Evolutionary conservation across 2,329 filamentous ascomycete genomes (phyloP).

Genomic region (Microdochium nivale): DNA sequence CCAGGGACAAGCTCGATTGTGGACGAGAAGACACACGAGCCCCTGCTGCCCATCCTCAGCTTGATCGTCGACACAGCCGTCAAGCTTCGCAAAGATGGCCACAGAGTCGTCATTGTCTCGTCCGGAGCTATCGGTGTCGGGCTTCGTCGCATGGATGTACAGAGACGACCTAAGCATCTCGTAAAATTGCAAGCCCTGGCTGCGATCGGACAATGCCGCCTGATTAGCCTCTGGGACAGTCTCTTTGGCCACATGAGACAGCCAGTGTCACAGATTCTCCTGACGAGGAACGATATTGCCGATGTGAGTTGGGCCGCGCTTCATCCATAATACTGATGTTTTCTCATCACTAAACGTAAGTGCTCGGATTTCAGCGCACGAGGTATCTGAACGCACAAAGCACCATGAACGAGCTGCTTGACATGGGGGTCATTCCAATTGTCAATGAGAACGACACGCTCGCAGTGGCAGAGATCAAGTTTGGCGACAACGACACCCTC

Average conservation of each 20-base stretch:
- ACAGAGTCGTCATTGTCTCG: slow-evolving; percentile 91
- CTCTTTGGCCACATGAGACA: slow-evolving; percentile 82
- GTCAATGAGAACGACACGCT: slow-evolving; percentile 99
- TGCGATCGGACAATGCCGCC: slow-evolving; percentile 88
- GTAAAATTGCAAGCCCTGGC: slow-evolving; percentile 88
- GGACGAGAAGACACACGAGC: slow-evolving; percentile 90
- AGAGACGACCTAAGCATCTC: slow-evolving; percentile 81
- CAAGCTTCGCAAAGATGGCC: slow-evolving; percentile 79
- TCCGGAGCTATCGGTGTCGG: slow-evolving; percentile 96
- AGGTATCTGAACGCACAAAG: slow-evolving; percentile 97
- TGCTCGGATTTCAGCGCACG: slow-evolving; percentile 50
- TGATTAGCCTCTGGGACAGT: slow-evolving; percentile 94
- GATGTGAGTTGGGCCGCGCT: slow-evolving; percentile 50
- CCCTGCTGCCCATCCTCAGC: slow-evolving; percentile 80
- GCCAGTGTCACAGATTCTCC: slow-evolving; percentile 86
- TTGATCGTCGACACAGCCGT: slow-evolving; percentile 92
- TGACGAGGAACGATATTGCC: slow-evolving; percentile 93
- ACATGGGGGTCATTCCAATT: slow-evolving; percentile 95
- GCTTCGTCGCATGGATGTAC: slow-evolving; percentile 79
- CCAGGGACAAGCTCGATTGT: slow-evolving; percentile 97
- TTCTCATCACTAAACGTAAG: neutral
- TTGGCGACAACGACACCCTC: slow-evolving; percentile 96
- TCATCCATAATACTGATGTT: neutral
- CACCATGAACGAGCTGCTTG: slow-evolving; percentile 79
- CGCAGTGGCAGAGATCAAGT: slow-evolving; percentile 97